These are phyloP conservation scores for Dimargaris verticillata DNA, from an alignment of 192 early-diverging fungal genomes.

Conservation along the genomic window DNA sequence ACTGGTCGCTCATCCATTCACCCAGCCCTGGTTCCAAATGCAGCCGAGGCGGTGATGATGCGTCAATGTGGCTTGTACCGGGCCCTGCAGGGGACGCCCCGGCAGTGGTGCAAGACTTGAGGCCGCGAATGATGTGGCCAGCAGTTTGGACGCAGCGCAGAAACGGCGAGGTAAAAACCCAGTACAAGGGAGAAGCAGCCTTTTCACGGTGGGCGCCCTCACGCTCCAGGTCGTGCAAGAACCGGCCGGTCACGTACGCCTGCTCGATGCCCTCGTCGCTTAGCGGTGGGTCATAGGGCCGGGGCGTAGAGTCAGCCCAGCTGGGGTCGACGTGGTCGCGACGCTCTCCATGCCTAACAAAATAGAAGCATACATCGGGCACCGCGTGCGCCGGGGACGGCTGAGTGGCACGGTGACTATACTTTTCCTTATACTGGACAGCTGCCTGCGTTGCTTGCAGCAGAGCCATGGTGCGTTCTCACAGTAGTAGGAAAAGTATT, in stretches of 20 bases:
- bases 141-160: conserved; percentile 1
- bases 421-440: too few relatives aligned
- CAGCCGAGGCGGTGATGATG: background rate
- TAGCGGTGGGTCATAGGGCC: background rate
- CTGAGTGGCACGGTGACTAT: too few relatives aligned
- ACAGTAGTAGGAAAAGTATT: too few relatives aligned
- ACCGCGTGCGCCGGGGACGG: background rate
- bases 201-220: background rate
- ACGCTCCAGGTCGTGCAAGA: conserved; percentile 4
- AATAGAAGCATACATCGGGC: background rate
- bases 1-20: conserved; percentile 1
- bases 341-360: conserved; percentile 2
- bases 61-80: background rate
- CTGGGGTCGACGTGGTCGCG: background rate
- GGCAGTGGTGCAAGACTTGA: background rate
- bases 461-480: too few relatives aligned
- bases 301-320: background rate
- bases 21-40: background rate
- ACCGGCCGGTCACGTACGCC: conserved; percentile 1
- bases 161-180: background rate
- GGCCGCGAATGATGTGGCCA: background rate
- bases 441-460: too few relatives aligned
- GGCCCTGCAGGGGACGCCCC: background rate
- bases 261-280: background rate
- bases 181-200: background rate